A percentile compares a stretch with the other conserved stretches of the same genome.
These are phyloP conservation scores for Linanthus parryae DNA, from an alignment of 148 eudicot genomes.

Conservation along the genomic window DNA sequence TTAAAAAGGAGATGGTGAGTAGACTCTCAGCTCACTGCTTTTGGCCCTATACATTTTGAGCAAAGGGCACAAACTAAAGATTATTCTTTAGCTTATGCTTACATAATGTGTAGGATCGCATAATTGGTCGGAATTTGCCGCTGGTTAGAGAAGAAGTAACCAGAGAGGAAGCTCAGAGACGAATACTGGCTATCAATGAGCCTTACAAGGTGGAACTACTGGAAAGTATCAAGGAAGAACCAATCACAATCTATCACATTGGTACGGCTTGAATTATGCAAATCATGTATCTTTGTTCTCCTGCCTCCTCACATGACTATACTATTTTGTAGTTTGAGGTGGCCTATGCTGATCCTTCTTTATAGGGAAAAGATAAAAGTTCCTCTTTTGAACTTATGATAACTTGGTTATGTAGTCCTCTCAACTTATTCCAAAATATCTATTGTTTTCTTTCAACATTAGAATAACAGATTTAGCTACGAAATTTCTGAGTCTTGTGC, in stretches of 20 bases:
- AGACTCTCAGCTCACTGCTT: slow-evolving; percentile 12
- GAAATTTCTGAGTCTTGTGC: too few relatives aligned
- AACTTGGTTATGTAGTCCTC: too few relatives aligned
- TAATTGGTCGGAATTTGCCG: slow-evolving; percentile 83
- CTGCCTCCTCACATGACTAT: too few relatives aligned
- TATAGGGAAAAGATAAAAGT: too few relatives aligned
- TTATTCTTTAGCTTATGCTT: slow-evolving; percentile 51
- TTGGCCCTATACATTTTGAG: slow-evolving; percentile 1
- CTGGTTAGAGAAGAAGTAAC: slow-evolving; percentile 91
- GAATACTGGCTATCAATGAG: slow-evolving; percentile 77
- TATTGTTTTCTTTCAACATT: too few relatives aligned
- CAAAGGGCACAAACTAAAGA: slow-evolving; percentile 18
- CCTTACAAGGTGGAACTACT: slow-evolving; percentile 91
- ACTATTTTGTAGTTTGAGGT: too few relatives aligned
- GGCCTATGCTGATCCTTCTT: too few relatives aligned
- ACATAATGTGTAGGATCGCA: slow-evolving; percentile 95
- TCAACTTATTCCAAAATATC: too few relatives aligned
- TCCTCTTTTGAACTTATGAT: too few relatives aligned
- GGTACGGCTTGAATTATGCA: slow-evolving; percentile 34
- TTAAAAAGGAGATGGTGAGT: slow-evolving; percentile 99
- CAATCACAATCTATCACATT: slow-evolving; percentile 93
- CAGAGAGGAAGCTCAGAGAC: slow-evolving; percentile 83
- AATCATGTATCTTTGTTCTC: too few relatives aligned
- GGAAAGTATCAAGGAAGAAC: slow-evolving; percentile 82
- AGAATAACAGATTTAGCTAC: too few relatives aligned